Base-by-base conservation (phyloP, 140 eudicot genomes). In the Ambrosia hybrid region DNA sequence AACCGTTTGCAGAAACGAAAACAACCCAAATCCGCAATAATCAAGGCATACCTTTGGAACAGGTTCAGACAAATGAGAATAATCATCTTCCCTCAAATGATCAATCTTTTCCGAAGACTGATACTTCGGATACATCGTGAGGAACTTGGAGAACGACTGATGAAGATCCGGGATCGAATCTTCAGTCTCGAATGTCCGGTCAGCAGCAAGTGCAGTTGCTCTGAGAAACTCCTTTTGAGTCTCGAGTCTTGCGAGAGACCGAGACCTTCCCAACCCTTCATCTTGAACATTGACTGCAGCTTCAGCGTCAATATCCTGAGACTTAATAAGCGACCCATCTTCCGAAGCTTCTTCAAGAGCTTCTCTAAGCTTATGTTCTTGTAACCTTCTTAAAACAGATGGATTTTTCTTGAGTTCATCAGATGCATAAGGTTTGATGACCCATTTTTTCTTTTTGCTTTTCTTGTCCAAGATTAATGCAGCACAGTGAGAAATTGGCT, bases 181-280 rank as follows among this genome's bases (percentile, higher is more conserved):
- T 12, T 73, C 90, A 0, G 97, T 76, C 62, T 95, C 92, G 17
- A 83, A 95, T 6, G 85, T 86, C 16, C 92, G 86, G 63, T 95
- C 97, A 5, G 99, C 99, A 11, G 97, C 99, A 4, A 95, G 86
- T 10, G 99, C 88, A 16, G 99, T 95, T 14, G 99, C 96, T 79
- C 86, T 78, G 62, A 95, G 87, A 81, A 95, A 95, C 30, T 95
- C 97, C 46, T 85, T 91, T 64, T 91, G 99, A 8, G 92, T 95
- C 51, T 86, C 88, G 10, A 95, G 84, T 67, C 99, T 74, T 2
- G 99, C 99, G 14, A 95, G 81, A 13, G 99, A 91, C 69, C 96
- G 73, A 5, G 99, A 95, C 65, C 97, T 72, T 37, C 97, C 80
- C 78, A 94, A 74, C 14, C 83, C 72, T 51, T 95, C 67, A 36